Percentiles rank a stretch among this genome's conserved stretches.
These are phyloP conservation scores for Ogataea parapolymorpha DNA, from an alignment of 805 yeast genomes.

Conservation along the genomic window DNA sequence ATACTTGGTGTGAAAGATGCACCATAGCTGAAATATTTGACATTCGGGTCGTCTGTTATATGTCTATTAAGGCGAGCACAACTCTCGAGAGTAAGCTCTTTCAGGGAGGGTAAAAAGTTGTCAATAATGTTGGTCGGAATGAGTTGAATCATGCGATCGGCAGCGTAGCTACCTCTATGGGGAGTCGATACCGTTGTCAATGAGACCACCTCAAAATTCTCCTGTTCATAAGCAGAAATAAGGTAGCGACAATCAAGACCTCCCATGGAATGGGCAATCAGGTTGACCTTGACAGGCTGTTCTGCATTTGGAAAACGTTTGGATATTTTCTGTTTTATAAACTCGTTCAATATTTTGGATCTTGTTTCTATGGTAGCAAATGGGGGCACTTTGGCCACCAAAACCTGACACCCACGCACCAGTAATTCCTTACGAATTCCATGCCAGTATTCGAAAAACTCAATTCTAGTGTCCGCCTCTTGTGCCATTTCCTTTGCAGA, in stretches of 20 bases:
- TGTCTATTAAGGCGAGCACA: slow-evolving; percentile 51
- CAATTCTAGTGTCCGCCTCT: slow-evolving; percentile 28
- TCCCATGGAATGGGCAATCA: slow-evolving; percentile 93
- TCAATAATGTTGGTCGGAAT: slow-evolving; percentile 20
- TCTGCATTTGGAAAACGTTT: slow-evolving; percentile 23
- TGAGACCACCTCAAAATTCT: slow-evolving; percentile 59
- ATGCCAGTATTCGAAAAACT: slow-evolving; percentile 70
- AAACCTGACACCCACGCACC: slow-evolving; percentile 60
- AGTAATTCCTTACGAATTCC: slow-evolving; percentile 67
- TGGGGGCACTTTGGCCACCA: slow-evolving; percentile 78
- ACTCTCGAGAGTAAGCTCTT: slow-evolving; percentile 60
- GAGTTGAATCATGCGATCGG: slow-evolving; percentile 54
- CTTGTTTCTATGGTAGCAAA: slow-evolving; percentile 72
- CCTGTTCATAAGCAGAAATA: slow-evolving; percentile 51
- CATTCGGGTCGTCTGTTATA: slow-evolving; percentile 54
- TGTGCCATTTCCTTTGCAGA: slow-evolving; percentile 5
- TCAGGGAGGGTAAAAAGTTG: slow-evolving; percentile 39
- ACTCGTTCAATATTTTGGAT: slow-evolving; percentile 53
- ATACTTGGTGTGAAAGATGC: slow-evolving; percentile 64
- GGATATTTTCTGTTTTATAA: slow-evolving; percentile 36
- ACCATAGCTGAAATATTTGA: slow-evolving; percentile 80
- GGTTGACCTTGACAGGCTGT: slow-evolving; percentile 53
- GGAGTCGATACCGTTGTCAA: slow-evolving; percentile 87
- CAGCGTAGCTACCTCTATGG: slow-evolving; percentile 81
- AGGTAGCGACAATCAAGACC: slow-evolving; percentile 82